Evolutionary conservation across 176 grass and related monocot genomes (phyloP).

Genomic region (Triticum urartu): DNA sequence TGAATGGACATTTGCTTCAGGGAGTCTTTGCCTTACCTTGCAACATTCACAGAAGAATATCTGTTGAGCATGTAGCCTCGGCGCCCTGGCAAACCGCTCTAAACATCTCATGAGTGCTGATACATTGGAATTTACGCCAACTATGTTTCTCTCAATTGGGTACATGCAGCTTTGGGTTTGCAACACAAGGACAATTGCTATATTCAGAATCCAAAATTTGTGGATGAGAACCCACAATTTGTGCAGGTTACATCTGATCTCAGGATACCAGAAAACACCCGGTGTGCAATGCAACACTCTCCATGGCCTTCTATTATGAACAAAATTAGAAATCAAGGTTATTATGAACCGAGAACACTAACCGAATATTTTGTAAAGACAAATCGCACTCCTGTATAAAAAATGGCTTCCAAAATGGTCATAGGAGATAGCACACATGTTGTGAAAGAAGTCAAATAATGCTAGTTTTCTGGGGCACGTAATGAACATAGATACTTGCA

Average conservation of each 20-base stretch:
- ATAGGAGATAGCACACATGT: background rate
- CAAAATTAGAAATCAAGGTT: slow-evolving; percentile 17
- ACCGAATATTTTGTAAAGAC: background rate
- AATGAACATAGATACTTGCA: too few relatives aligned
- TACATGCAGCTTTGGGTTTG: slow-evolving; percentile 31
- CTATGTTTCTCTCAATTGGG: slow-evolving; percentile 50
- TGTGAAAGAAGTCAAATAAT: background rate
- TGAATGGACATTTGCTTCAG: slow-evolving; percentile 98
- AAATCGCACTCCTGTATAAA: background rate
- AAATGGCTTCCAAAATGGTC: background rate
- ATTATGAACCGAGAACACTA: slow-evolving; percentile 15
- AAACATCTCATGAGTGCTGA: slow-evolving; percentile 80
- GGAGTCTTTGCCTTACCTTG: slow-evolving; percentile 74
- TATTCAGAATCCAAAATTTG: slow-evolving; percentile 51
- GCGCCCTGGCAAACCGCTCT: slow-evolving; percentile 60
- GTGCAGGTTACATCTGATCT: slow-evolving; percentile 96
- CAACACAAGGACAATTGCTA: too few relatives aligned
- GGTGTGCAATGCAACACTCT: slow-evolving; percentile 90
- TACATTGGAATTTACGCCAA: slow-evolving; percentile 33
- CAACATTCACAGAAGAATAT: slow-evolving; percentile 92
- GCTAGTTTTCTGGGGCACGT: too few relatives aligned
- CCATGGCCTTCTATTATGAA: slow-evolving; percentile 50
- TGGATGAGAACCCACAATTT: slow-evolving; percentile 89
- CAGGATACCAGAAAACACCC: slow-evolving; percentile 83
- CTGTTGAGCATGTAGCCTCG: slow-evolving; percentile 50